Evolutionary conservation across 129 eudicot species (phyloP).

Genomic region (Chrysanthemum lavandulifolium): DNA sequence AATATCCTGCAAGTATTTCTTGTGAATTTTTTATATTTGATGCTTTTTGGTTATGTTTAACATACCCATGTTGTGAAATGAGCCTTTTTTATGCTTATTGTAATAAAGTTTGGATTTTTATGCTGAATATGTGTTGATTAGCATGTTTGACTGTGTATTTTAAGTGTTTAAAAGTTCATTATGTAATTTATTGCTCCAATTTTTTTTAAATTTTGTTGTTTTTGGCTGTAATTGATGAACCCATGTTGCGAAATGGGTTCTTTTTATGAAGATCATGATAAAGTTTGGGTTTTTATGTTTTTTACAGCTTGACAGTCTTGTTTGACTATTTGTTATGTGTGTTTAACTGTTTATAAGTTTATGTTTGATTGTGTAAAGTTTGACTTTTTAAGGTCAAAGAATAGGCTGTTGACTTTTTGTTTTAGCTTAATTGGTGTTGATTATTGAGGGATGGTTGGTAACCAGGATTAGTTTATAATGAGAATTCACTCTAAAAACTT

Average conservation of each 20-base stretch:
- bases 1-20: neutral
- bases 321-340: neutral
- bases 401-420: neutral
- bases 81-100: neutral
- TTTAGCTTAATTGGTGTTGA: neutral
- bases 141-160: neutral
- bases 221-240: too few relatives aligned
- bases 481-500: too few relatives aligned
- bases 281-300: too few relatives aligned
- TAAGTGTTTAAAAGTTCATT: neutral
- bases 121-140: neutral
- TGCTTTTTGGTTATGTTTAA: too few relatives aligned
- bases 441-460: neutral
- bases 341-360: conserved; percentile 1
- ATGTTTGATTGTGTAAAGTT: conserved; percentile 4
- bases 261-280: too few relatives aligned
- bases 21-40: too few relatives aligned
- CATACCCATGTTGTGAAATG: neutral
- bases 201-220: too few relatives aligned
- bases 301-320: too few relatives aligned
- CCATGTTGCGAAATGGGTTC: too few relatives aligned
- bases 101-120: too few relatives aligned
- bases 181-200: neutral
- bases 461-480: too few relatives aligned
- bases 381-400: conserved; percentile 6